These are phyloP conservation scores for Epichloe gansuensis DNA, from an alignment of 2,329 filamentous ascomycete species.

Conservation along the genomic window DNA sequence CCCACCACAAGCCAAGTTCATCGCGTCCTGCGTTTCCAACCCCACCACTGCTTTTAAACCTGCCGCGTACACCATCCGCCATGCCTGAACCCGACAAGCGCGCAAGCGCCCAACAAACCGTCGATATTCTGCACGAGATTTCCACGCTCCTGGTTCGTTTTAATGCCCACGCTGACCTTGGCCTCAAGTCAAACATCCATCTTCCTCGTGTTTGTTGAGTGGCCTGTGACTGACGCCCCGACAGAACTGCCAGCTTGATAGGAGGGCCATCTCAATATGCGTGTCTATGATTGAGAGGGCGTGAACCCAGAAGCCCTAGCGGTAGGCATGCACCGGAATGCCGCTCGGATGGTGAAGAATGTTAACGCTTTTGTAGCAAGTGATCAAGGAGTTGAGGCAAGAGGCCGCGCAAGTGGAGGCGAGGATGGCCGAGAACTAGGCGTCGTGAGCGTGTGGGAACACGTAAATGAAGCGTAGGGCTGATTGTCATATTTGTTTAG, in stretches of 20 bases:
- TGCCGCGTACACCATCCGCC: not conserved
- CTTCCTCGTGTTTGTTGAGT: not conserved
- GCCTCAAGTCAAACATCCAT: not conserved
- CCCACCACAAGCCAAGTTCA: not conserved
- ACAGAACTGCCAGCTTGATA: constrained; percentile 87
- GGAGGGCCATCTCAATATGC: constrained; percentile 83
- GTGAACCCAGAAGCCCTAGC: constrained; percentile 92
- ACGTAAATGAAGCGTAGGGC: not conserved
- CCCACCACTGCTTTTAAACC: constrained; percentile 1
- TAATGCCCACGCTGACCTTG: not conserved
- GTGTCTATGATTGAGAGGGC: constrained; percentile 96
- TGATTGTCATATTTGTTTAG: not conserved
- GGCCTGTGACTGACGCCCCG: constrained; percentile 5
- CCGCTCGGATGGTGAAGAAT: not conserved
- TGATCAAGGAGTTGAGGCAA: constrained; percentile 47
- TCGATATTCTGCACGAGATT: constrained; percentile 75
- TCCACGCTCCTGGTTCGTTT: constrained; percentile 73
- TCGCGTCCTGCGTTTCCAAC: not conserved
- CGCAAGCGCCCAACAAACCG: constrained; percentile 66
- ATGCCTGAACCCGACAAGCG: constrained; percentile 52
- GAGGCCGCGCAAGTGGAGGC: constrained; percentile 38
- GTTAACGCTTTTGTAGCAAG: constrained; percentile 28
- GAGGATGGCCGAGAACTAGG: constrained; percentile 12
- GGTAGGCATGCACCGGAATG: constrained; percentile 40
- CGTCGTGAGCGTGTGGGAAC: not conserved